These are phyloP conservation scores for Fagus crenata DNA, from an alignment of 306 rosid species.

Conservation along the genomic window DNA sequence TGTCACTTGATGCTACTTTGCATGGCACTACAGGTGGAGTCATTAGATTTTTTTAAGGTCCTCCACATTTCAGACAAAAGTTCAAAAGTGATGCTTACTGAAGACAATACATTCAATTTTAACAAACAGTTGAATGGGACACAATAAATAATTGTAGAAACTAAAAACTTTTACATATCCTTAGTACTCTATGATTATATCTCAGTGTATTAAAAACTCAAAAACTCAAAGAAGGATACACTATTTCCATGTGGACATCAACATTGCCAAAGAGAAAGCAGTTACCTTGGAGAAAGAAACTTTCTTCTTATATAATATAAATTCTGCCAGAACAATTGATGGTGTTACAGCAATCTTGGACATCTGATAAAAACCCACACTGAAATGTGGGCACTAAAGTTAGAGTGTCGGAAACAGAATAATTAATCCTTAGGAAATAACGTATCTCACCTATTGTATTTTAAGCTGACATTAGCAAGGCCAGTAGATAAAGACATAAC, in stretches of 20 bases:
- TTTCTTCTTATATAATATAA: slow-evolving; percentile 55
- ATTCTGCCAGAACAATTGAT: slow-evolving; percentile 79
- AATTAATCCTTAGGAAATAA: slow-evolving; percentile 10
- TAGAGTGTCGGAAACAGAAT: slow-evolving; percentile 18
- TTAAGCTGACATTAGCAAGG: slow-evolving; percentile 88
- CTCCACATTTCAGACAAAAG: not conserved
- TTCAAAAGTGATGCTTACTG: not conserved
- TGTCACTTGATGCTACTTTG: not conserved
- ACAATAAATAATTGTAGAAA: not conserved
- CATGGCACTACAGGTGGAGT: not conserved
- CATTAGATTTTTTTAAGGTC: not conserved
- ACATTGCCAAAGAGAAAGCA: slow-evolving; percentile 16
- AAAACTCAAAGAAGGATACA: slow-evolving; percentile 2
- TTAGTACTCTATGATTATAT: not conserved
- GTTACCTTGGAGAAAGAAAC: slow-evolving; percentile 66
- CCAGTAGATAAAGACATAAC: slow-evolving; percentile 89
- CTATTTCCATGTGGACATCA: not conserved
- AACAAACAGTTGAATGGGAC: not conserved
- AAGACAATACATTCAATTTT: not conserved
- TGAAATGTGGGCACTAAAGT: slow-evolving; percentile 46
- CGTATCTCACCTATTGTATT: slow-evolving; percentile 69
- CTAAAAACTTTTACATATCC: not conserved
- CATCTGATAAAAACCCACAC: slow-evolving; percentile 95
- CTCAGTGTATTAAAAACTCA: not conserved
- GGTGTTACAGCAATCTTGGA: slow-evolving; percentile 87